A percentile compares a stretch with the other conserved stretches of the same genome.
Conservation (phyloP, 192 early-diverging fungal genomes). For the Coemansia biformis region DNA sequence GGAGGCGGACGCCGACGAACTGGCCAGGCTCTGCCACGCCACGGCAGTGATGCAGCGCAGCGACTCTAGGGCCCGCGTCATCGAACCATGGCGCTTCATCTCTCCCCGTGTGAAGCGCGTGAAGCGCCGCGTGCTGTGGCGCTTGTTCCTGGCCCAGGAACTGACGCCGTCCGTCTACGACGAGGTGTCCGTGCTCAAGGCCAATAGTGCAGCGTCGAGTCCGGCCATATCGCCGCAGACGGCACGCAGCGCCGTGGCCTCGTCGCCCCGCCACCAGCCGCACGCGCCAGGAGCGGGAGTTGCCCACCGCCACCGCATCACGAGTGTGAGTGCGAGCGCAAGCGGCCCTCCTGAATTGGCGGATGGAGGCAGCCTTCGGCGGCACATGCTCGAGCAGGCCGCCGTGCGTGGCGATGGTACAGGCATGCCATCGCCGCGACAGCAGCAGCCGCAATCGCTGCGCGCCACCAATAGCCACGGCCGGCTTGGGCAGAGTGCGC, state of each 20-base stretch:
- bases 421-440: no score
- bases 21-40: conserved; percentile 12
- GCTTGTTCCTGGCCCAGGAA: conserved; percentile 51
- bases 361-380: conserved; percentile 12
- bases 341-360: no score
- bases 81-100: conserved; percentile 48
- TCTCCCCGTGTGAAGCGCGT: conserved; percentile 41
- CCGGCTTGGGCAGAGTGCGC: conserved; percentile 3
- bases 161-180: conserved; percentile 29
- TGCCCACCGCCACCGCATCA: no score
- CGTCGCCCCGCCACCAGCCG: no score
- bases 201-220: conserved; percentile 11
- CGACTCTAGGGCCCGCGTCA: conserved; percentile 13
- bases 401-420: not conserved
- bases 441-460: no score
- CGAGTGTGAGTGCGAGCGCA: no score
- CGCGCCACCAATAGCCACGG: no score
- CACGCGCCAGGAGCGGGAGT: no score
- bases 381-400: conserved; percentile 21
- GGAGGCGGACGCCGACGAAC: not conserved
- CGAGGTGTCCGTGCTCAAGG: conserved; percentile 8
- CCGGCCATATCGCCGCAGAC: conserved; percentile 11
- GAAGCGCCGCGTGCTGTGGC: conserved; percentile 47
- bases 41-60: conserved; percentile 19
- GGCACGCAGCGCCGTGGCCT: not conserved